Evolutionary conservation across 305 asterid genomes (phyloP).

Genomic region (Fraxinus velutina): DNA sequence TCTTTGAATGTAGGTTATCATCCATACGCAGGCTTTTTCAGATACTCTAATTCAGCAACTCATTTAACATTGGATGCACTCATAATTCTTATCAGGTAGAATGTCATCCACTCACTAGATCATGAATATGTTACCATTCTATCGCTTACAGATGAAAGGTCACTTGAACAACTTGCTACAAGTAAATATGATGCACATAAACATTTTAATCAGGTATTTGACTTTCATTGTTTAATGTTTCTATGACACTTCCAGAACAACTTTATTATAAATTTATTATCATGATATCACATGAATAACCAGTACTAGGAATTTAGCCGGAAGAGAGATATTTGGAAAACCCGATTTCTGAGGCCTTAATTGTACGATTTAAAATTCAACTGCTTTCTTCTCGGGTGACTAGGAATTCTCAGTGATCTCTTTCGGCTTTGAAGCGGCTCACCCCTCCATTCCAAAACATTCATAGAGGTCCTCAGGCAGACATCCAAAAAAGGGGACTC

Average conservation of each 20-base stretch:
- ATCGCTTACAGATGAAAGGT: conserved; percentile 18
- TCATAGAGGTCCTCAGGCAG: background rate
- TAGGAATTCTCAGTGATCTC: background rate
- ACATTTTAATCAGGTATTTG: background rate
- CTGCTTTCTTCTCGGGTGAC: background rate
- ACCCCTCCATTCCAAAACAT: background rate
- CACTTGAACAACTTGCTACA: conserved; percentile 13
- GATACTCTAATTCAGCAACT: conserved; percentile 21
- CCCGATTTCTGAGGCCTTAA: background rate
- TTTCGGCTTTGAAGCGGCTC: background rate
- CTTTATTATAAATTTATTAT: conserved; percentile 7
- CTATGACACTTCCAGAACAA: background rate
- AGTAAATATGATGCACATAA: background rate
- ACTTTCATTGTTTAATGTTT: background rate
- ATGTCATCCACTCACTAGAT: conserved; percentile 15
- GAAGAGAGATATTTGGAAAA: background rate
- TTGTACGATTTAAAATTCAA: background rate
- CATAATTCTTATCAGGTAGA: conserved; percentile 3
- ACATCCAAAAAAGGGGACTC: background rate
- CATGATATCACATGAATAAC: background rate
- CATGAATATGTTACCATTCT: conserved; percentile 15
- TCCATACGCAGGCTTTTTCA: background rate
- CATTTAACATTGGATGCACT: conserved; percentile 13
- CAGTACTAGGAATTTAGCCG: background rate
- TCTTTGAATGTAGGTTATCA: background rate